Conservation (phyloP, 176 grass and related monocot species). For the Carex littledalei region DNA sequence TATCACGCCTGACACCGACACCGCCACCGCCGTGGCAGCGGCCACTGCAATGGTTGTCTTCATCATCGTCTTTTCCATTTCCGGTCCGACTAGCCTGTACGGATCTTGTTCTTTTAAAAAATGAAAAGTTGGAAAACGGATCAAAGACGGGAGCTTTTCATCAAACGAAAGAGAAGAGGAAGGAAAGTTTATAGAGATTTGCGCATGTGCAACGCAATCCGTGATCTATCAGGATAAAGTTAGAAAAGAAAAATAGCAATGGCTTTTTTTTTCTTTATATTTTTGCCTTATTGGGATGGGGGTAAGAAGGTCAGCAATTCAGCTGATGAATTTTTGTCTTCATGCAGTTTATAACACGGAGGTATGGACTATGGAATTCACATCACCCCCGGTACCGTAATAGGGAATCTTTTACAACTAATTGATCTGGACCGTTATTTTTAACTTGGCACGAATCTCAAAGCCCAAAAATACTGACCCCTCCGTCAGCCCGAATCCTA, state of each 20-base stretch:
- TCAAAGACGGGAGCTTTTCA: neutral
- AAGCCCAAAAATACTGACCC: too few relatives aligned
- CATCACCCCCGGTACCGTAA: too few relatives aligned
- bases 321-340: neutral
- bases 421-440: too few relatives aligned
- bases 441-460: too few relatives aligned
- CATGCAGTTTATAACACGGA: neutral
- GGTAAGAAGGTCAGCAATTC: slow-evolving; percentile 9
- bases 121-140: neutral
- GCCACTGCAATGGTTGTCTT: slow-evolving; percentile 15
- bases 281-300: slow-evolving; percentile 18
- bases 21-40: slow-evolving; percentile 8
- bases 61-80: slow-evolving; percentile 23
- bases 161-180: neutral
- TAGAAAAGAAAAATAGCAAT: slow-evolving; percentile 5
- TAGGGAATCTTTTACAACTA: too few relatives aligned
- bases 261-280: neutral
- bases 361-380: neutral
- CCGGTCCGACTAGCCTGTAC: neutral
- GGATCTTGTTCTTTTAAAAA: neutral
- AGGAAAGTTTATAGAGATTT: slow-evolving; percentile 2
- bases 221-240: slow-evolving; percentile 21
- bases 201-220: neutral
- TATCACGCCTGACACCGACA: neutral
- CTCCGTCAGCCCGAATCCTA: too few relatives aligned